These are phyloP conservation scores for Apiotrichum montevideense DNA, from an alignment of 1,284 basidiomycete species.

Conservation along the genomic window DNA sequence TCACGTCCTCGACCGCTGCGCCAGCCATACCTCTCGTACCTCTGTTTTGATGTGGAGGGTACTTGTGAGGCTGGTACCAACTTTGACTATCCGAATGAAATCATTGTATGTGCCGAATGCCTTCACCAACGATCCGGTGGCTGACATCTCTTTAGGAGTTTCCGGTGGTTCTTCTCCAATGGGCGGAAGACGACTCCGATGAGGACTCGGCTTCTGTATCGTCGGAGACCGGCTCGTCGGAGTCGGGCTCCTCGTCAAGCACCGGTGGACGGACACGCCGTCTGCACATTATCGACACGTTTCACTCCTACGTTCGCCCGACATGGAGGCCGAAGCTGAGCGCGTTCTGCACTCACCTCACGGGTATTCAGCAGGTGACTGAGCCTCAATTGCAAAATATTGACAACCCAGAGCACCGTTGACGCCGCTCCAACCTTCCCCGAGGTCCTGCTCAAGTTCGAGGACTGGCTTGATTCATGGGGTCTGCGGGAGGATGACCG, in stretches of 20 bases:
- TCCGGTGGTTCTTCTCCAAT: constrained; percentile 70
- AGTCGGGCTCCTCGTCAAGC: not conserved
- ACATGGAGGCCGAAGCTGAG: constrained; percentile 76
- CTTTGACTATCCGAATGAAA: constrained; percentile 82
- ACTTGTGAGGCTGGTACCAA: constrained; percentile 65
- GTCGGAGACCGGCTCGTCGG: too few species aligned
- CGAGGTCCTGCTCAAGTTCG: constrained; percentile 60
- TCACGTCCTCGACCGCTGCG: not conserved
- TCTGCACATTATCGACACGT: constrained; percentile 53
- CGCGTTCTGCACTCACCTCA: constrained; percentile 76
- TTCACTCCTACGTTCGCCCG: constrained; percentile 81
- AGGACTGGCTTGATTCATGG: constrained; percentile 58
- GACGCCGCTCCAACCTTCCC: constrained; percentile 71
- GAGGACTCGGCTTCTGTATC: not conserved
- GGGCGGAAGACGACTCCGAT: constrained; percentile 58
- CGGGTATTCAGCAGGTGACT: constrained; percentile 81
- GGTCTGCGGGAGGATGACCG: constrained; percentile 42
- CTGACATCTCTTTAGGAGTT: constrained; percentile 23
- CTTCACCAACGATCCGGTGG: too few species aligned
- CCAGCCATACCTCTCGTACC: constrained; percentile 45
- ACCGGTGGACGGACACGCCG: not conserved
- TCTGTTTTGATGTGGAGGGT: constrained; percentile 66
- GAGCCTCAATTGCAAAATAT: too few species aligned
- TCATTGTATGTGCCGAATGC: constrained; percentile 61
- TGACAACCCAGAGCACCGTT: constrained; percentile 60